A percentile compares a stretch with the other conserved stretches of the same genome.
These are phyloP conservation scores for Abelmoschus esculentus DNA, from an alignment of 345 rosid species.

Conservation along the genomic window DNA sequence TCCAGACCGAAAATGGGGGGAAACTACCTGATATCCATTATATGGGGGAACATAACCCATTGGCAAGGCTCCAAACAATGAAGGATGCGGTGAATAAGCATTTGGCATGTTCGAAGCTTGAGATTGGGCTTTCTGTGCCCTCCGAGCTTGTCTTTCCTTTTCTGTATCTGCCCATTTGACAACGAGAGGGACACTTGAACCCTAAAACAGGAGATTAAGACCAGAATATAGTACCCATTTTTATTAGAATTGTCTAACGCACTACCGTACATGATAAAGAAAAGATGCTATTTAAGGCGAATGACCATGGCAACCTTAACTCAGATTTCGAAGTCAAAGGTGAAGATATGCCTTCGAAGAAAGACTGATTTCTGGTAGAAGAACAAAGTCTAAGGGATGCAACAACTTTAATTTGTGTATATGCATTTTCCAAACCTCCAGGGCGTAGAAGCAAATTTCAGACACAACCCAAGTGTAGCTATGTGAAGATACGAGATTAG, in stretches of 20 bases:
- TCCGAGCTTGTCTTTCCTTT: slow-evolving; percentile 92
- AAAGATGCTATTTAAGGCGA: neutral
- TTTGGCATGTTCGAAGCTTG: slow-evolving; percentile 50
- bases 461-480: neutral
- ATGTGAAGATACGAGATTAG: neutral
- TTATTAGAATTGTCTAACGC: neutral
- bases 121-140: slow-evolving; percentile 86
- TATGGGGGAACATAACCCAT: slow-evolving; percentile 77
- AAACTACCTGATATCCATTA: slow-evolving; percentile 79
- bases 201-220: slow-evolving; percentile 39
- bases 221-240: slow-evolving; percentile 11
- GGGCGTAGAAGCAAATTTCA: neutral
- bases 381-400: neutral
- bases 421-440: neutral
- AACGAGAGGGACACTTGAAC: slow-evolving; percentile 90
- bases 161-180: slow-evolving; percentile 99
- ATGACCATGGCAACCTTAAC: neutral
- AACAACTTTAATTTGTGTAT: neutral
- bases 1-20: neutral
- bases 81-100: slow-evolving; percentile 68
- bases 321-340: neutral
- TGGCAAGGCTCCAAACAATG: slow-evolving; percentile 85
- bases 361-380: neutral
- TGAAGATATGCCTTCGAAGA: neutral
- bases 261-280: neutral